Evolutionary conservation across 495 filamentous ascomycete genomes (phyloP).

Genomic region (Podospora sp.): DNA sequence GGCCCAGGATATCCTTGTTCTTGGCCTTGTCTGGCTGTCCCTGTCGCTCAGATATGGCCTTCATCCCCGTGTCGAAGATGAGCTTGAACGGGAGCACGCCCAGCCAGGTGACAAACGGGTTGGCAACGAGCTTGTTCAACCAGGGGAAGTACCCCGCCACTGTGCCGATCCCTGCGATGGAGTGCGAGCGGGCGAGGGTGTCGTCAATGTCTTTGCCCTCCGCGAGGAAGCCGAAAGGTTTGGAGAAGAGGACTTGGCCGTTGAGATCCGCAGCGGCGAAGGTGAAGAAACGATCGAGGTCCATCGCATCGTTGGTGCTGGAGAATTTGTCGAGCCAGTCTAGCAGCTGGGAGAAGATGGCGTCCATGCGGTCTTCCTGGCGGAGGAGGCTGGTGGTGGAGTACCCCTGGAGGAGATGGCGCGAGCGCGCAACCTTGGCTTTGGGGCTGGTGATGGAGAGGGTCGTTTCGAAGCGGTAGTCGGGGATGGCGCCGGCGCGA

Average conservation of each 20-base stretch:
- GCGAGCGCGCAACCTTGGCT: slow-evolving; percentile 37
- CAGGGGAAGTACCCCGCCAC: slow-evolving; percentile 46
- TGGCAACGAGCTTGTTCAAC: slow-evolving; percentile 42
- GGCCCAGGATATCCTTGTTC: slow-evolving; percentile 45
- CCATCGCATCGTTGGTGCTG: slow-evolving; percentile 23
- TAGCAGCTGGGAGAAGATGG: slow-evolving; percentile 36
- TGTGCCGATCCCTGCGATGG: slow-evolving; percentile 29
- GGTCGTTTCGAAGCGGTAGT: slow-evolving; percentile 46
- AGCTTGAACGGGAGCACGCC: slow-evolving; percentile 46
- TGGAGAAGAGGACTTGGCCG: slow-evolving; percentile 38
- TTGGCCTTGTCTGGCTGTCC: neutral
- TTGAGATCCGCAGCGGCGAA: slow-evolving; percentile 43
- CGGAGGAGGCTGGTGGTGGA: slow-evolving; percentile 46
- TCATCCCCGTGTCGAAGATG: slow-evolving; percentile 27
- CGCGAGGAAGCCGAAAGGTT: slow-evolving; percentile 47
- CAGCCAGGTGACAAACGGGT: slow-evolving; percentile 45
- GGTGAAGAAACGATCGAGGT: slow-evolving; percentile 43
- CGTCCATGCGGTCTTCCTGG: slow-evolving; percentile 44
- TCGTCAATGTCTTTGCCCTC: slow-evolving; percentile 43
- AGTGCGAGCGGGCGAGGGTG: slow-evolving; percentile 32
- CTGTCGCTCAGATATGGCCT: slow-evolving; percentile 38
- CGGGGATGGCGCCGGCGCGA: slow-evolving; percentile 40
- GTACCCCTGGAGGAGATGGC: slow-evolving; percentile 43
- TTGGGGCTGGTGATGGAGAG: slow-evolving; percentile 47
- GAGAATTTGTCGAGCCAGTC: slow-evolving; percentile 36